These are phyloP conservation scores for Candida suzukii DNA, from an alignment of 805 yeast species.

Conservation along the genomic window DNA sequence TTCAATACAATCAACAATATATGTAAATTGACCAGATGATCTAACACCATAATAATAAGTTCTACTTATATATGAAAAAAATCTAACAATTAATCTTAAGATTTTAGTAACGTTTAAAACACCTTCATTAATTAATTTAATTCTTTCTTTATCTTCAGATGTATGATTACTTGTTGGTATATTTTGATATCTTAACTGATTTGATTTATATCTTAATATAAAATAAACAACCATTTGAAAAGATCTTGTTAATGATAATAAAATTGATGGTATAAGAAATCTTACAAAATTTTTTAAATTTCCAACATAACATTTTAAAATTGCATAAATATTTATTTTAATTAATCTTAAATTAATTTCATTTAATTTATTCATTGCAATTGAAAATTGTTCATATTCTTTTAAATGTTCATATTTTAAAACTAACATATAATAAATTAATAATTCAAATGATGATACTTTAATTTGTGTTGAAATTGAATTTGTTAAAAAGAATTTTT, in stretches of 20 bases:
- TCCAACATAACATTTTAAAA: slow-evolving; percentile 3
- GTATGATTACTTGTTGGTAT: neutral
- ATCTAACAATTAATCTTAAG: slow-evolving; percentile 7
- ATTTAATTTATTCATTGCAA: slow-evolving; percentile 1
- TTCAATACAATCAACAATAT: slow-evolving; percentile 10
- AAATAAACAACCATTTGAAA: slow-evolving; percentile 8
- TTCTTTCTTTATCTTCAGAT: neutral
- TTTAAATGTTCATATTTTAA: slow-evolving; percentile 11
- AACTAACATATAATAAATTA: slow-evolving; percentile 11
- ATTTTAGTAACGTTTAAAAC: neutral
- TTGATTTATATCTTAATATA: slow-evolving; percentile 6
- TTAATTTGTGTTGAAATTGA: neutral
- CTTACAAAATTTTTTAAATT: slow-evolving; percentile 4
- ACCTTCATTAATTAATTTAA: neutral
- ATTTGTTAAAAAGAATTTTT: neutral
- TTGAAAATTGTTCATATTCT: slow-evolving; percentile 2
- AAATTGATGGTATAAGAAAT: slow-evolving; percentile 5
- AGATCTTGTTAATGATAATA: slow-evolving; percentile 5
- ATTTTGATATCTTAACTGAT: slow-evolving; percentile 2
- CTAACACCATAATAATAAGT: slow-evolving; percentile 12
- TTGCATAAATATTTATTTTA: slow-evolving; percentile 2
- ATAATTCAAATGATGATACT: slow-evolving; percentile 6
- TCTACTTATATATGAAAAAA: slow-evolving; percentile 12
- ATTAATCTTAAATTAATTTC: slow-evolving; percentile 1
- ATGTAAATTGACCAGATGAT: slow-evolving; percentile 5